Conservation (phyloP, 805 yeast species). For the Yamadazyma sp. region DNA sequence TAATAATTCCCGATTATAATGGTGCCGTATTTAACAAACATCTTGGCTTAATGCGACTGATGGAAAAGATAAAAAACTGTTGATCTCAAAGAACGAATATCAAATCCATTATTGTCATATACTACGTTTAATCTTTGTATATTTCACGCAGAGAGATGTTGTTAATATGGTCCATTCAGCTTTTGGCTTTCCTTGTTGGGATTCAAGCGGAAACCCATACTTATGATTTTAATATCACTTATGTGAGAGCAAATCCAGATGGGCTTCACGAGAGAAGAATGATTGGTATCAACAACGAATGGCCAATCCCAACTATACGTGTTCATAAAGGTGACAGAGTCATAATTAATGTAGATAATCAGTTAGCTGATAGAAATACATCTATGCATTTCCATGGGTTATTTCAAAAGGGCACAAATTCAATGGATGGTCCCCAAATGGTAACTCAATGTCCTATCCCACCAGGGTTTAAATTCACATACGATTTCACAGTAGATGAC, state of each 20-base stretch:
- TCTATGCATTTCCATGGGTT: constrained; percentile 47
- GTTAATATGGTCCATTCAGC: too few species aligned
- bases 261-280: constrained; percentile 49
- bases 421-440: constrained; percentile 47
- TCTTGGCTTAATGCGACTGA: too few species aligned
- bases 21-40: too few species aligned
- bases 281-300: constrained; percentile 53
- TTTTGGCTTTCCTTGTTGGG: background rate
- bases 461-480: constrained; percentile 35
- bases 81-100: too few species aligned
- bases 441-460: constrained; percentile 46
- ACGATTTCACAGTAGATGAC: constrained; percentile 35
- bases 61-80: too few species aligned
- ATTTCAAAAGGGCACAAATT: constrained; percentile 33
- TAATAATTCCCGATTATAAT: too few species aligned
- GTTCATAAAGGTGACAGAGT: constrained; percentile 41
- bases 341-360: constrained; percentile 31
- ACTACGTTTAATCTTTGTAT: too few species aligned
- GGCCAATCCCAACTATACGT: constrained; percentile 43
- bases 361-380: constrained; percentile 30
- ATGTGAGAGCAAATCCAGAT: constrained; percentile 52
- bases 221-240: constrained; percentile 36
- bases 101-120: too few species aligned
- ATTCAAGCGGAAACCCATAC: constrained; percentile 25
- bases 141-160: too few species aligned